These are phyloP conservation scores for Fusarium verrucosum DNA, from an alignment of 2,329 filamentous ascomycete genomes.

Conservation along the genomic window DNA sequence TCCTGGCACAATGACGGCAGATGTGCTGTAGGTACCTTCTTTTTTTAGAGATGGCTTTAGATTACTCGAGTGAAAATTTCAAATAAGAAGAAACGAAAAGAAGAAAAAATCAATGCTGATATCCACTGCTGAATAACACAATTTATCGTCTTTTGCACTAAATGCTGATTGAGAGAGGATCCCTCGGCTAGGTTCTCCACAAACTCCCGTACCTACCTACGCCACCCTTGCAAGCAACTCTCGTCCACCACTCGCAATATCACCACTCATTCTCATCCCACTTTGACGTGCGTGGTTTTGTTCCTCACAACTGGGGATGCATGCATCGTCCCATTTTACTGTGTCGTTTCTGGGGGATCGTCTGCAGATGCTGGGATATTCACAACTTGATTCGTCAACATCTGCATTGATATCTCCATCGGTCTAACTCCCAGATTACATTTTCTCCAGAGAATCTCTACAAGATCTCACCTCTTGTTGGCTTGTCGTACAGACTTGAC, in stretches of 20 bases:
- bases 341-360: background rate
- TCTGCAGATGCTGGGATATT: background rate
- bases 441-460: background rate
- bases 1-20: conserved; percentile 15
- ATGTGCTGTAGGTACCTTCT: conserved; percentile 1
- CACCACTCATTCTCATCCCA: background rate
- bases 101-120: background rate
- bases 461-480: background rate
- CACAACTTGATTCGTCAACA: conserved; percentile 1
- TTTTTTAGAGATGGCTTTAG: conserved; percentile 10
- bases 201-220: no score
- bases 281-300: background rate
- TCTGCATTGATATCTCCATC: background rate
- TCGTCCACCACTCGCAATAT: background rate
- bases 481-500: conserved; percentile 10
- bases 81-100: no score
- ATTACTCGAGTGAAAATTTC: no score
- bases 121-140: conserved; percentile 4
- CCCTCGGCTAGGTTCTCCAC: conserved; percentile 6
- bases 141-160: background rate
- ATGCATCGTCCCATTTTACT: background rate
- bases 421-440: background rate
- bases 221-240: background rate
- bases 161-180: background rate
- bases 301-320: conserved; percentile 1